phyloP scores from a whole-genome alignment of 768 basidiomycete species.

The Coprinopsis sp. region DNA sequence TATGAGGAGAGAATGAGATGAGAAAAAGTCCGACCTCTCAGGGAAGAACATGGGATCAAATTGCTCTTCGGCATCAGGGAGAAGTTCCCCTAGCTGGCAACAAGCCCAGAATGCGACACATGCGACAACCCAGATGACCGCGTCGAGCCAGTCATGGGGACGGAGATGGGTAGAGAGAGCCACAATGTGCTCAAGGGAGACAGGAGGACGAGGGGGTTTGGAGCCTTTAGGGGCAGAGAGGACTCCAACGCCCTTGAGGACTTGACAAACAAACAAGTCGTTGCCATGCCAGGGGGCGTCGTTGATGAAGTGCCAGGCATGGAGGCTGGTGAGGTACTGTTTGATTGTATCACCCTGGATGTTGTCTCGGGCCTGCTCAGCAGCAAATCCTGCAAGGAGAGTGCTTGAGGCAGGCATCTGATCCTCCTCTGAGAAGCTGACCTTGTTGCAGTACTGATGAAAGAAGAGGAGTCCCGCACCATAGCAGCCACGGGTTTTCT shows the following conservation, averaged over 20 bases:
- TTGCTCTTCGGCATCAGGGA: no score
- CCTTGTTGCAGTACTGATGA: slow-evolving; percentile 26
- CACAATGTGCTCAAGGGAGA: background rate
- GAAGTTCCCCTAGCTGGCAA: slow-evolving; percentile 25
- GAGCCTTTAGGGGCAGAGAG: background rate
- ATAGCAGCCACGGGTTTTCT: slow-evolving; percentile 17
- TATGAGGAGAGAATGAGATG: slow-evolving; percentile 19
- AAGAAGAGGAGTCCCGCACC: slow-evolving; percentile 28
- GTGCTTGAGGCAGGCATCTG: slow-evolving; percentile 25
- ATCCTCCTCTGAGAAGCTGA: slow-evolving; percentile 16
- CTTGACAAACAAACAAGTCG: slow-evolving; percentile 20
- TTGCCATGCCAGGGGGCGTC: slow-evolving; percentile 27
- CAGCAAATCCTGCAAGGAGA: slow-evolving; percentile 25
- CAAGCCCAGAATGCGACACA: slow-evolving; percentile 30
- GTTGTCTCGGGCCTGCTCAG: slow-evolving; percentile 9
- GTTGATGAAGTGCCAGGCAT: slow-evolving; percentile 32
- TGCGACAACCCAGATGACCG: slow-evolving; percentile 29
- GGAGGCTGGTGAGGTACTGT: slow-evolving; percentile 25
- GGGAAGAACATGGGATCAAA: slow-evolving; percentile 11
- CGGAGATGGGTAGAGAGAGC: slow-evolving; percentile 12
- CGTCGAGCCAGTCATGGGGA: slow-evolving; percentile 19
- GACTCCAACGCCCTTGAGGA: slow-evolving; percentile 8
- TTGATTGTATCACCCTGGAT: slow-evolving; percentile 18
- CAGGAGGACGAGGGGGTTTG: background rate
- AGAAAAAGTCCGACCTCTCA: slow-evolving; percentile 13